Base-by-base conservation (phyloP, 345 rosid species). In the Adansonia digitata region DNA sequence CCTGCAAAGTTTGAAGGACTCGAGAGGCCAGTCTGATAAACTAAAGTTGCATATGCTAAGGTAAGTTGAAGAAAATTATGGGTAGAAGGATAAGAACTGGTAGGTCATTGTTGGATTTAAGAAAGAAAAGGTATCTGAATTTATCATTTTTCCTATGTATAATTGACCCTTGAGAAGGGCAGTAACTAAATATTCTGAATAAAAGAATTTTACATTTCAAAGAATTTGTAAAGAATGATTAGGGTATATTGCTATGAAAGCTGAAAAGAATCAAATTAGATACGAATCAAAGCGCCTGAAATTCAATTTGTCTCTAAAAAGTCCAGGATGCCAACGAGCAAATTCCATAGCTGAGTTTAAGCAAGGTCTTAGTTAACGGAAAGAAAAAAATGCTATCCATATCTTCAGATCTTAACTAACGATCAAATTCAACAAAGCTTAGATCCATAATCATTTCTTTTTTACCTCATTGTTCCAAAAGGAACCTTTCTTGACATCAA, bases 21-120 rank as follows among this genome's bases (percentile, higher is more conserved):
- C 86, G 88, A 89, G 91, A 89, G 93, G 88, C 86, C 86, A 78
- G 70, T 62, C 51, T 12, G 73, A 40, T 45, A 68, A n/a, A 76
- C 85, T 87, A 84, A 71, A 77, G 45, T 78, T 75, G 60, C 81
- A 78, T 78, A 68, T 48, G 66, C 42, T 37, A 48, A 72, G 80
- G 13, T 26, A 57, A 57, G 31, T 29, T 43, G 61, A 18, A 49
- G 68, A 79, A n/a, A 72, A 60, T 77, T 74, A 76, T 26, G 72
- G 86, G 78, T 79, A 81, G 79, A 82, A 62, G 57, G 83, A 74
- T 76, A 72, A 49, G 42, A 60, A 71, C 56, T 34, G 43, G 49
- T 10, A 66, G 66, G 43, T 65, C 73, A 62, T 68, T 62, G 27
- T 65, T 56, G 42, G 65, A 60, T 43, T 59, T 61, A 20, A 80